A percentile compares a stretch with the other conserved stretches of the same genome.
phyloP scores from a whole-genome alignment of 1,284 basidiomycete species.

The Ganoderma sp. region DNA sequence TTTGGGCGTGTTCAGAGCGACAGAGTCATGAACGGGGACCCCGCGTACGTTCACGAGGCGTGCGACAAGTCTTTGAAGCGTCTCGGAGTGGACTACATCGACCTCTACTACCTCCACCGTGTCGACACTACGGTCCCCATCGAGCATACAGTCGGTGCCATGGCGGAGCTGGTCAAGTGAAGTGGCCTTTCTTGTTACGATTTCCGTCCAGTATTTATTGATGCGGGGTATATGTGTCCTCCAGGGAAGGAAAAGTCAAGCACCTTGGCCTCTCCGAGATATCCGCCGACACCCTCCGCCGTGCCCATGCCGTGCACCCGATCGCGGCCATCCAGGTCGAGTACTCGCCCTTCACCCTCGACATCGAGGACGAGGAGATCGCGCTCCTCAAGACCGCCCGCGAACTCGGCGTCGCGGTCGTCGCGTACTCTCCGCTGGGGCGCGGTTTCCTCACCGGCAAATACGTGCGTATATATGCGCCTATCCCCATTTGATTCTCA shows the following conservation, averaged over 20 bases:
- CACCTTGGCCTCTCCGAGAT: slow-evolving; percentile 53
- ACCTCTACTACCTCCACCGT: not conserved
- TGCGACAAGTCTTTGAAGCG: not conserved
- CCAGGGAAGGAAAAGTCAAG: slow-evolving; percentile 46
- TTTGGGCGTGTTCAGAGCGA: slow-evolving; percentile 38
- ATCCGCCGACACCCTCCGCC: slow-evolving; percentile 48
- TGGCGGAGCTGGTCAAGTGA: slow-evolving; percentile 33
- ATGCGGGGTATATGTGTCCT: not conserved
- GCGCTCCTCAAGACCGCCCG: slow-evolving; percentile 40
- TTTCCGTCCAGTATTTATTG: not conserved
- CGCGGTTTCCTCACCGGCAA: slow-evolving; percentile 57
- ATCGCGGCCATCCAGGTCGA: slow-evolving; percentile 54
- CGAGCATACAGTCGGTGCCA: not conserved
- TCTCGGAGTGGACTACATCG: not conserved
- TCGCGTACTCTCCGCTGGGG: slow-evolving; percentile 51
- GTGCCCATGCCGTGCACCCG: slow-evolving; percentile 48
- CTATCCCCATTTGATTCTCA: not conserved
- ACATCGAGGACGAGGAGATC: slow-evolving; percentile 40
- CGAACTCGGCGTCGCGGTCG: slow-evolving; percentile 42
- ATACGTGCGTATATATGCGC: slow-evolving; percentile 46
- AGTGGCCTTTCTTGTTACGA: slow-evolving; percentile 27
- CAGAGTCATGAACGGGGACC: slow-evolving; percentile 29
- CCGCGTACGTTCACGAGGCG: slow-evolving; percentile 45
- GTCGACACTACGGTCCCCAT: not conserved
- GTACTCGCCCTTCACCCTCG: slow-evolving; percentile 49